phyloP scores from a whole-genome alignment of 2,329 filamentous ascomycete species.

The Teratosphaeria nubilosa region DNA sequence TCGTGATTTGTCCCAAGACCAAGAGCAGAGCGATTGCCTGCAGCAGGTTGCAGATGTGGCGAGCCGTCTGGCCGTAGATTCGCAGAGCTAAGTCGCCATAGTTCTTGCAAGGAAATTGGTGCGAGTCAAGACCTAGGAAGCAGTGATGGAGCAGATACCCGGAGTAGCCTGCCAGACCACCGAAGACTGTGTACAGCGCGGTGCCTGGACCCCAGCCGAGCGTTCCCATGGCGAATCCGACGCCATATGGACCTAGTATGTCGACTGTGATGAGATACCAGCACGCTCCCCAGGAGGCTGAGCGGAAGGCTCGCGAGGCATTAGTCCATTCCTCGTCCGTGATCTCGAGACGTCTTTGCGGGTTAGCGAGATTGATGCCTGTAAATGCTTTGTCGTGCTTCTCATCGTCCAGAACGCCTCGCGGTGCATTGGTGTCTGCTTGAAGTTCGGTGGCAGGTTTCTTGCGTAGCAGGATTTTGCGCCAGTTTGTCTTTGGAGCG shows the following conservation, averaged over 20 bases:
- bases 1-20: constrained; percentile 43
- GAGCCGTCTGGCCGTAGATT: constrained; percentile 27
- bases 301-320: constrained; percentile 26
- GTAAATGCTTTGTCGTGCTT: neutral
- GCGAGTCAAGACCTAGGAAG: constrained; percentile 26
- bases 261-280: constrained; percentile 31
- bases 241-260: constrained; percentile 28
- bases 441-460: neutral
- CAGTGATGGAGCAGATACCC: neutral
- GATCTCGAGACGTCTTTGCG: constrained; percentile 6
- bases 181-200: constrained; percentile 30
- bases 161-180: constrained; percentile 19
- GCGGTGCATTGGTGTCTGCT: constrained; percentile 2
- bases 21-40: constrained; percentile 36
- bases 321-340: constrained; percentile 9
- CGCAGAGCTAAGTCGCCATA: constrained; percentile 35
- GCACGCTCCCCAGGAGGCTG: constrained; percentile 25
- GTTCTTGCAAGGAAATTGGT: constrained; percentile 30
- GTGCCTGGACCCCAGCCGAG: constrained; percentile 28
- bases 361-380: constrained; percentile 9
- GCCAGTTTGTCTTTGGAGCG: constrained; percentile 10
- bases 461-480: constrained; percentile 6
- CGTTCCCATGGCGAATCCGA: constrained; percentile 18
- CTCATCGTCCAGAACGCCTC: neutral
- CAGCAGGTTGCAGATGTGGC: constrained; percentile 29